Evolutionary conservation across 306 rosid species (phyloP), one percentile per base, ranked within the genome.

Genomic region (Canavalia ensiformis): DNA sequence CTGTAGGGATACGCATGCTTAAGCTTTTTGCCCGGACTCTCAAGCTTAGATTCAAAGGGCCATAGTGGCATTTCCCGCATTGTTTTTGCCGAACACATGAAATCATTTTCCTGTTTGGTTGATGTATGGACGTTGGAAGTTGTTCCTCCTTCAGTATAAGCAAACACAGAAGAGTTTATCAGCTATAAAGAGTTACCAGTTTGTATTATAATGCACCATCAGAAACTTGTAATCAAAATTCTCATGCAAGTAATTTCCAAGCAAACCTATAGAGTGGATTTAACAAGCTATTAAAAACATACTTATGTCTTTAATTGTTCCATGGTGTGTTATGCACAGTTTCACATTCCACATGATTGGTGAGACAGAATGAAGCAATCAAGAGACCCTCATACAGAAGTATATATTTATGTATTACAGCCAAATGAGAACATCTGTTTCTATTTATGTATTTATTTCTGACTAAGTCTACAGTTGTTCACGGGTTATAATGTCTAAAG

Each of bases 1-100:
- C 58, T 39, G 41, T 42, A 10, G 12, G 79, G 81, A 18, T 70
- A 81, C 12, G 57, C 65, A 77, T 55, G 52, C 68, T 60, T 88
- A 28, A 56, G 77, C 82, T 56, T 86, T 81, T 90, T 84, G 56
- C 70, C 12, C 18, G 78, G 81, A 56, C 30, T 76, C 76, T 81
- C 80, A 41, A 31, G 6, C 68, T 49, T 41, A 45, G 30, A 49
- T 9, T 68, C 80, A 54, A 67, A 68, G n/a, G 83, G 76, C 5
- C 57, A 31, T 8, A 7, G 1, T 25, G 39, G 35, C 68, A 18
- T 52, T 62, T 77, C 70, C 80, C 37, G 2, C 35, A 4, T 77
- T 25, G 69, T 9, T 52, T 33, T 12, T 5, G 67, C 55, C 3
- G 37, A 31, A 58, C 29, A 9, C 74, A 37, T 59, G 68, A 8